A percentile compares a stretch with the other conserved stretches of the same genome.
Evolutionary conservation across 2,329 filamentous ascomycete species (phyloP).

Genomic region (Harringtonia aguacate): DNA sequence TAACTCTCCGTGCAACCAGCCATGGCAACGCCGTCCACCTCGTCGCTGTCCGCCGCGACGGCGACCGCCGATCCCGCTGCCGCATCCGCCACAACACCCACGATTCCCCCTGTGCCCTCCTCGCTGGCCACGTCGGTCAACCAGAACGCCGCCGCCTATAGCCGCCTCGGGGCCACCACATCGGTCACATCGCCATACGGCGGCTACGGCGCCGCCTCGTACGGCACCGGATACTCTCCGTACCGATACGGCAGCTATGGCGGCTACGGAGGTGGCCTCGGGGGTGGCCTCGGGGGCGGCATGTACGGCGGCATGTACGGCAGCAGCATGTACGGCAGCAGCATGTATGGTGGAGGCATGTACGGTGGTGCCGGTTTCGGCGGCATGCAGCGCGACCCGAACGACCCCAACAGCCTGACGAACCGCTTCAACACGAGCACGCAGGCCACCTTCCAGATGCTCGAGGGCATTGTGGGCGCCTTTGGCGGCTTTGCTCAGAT

Average conservation of each 20-base stretch:
- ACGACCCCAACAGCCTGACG: conserved; percentile 90
- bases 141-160: conserved; percentile 79
- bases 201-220: conserved; percentile 22
- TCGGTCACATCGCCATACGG: conserved; percentile 14
- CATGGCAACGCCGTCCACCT: conserved; percentile 26
- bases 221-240: conserved; percentile 27
- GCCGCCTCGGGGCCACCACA: conserved; percentile 30
- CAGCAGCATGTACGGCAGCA: conserved; percentile 49
- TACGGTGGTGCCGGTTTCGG: no score
- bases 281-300: conserved; percentile 33
- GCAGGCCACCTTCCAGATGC: conserved; percentile 93
- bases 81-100: conserved; percentile 43
- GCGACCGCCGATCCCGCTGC: conserved; percentile 26
- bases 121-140: conserved; percentile 72
- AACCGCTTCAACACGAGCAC: conserved; percentile 92
- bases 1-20: no score
- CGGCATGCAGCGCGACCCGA: conserved; percentile 49
- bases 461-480: conserved; percentile 90
- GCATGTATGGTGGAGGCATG: conserved; percentile 29
- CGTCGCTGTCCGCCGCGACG: conserved; percentile 22
- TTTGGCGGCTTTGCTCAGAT: conserved; percentile 98
- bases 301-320: conserved; percentile 43
- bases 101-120: conserved; percentile 70
- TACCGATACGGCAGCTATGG: conserved; percentile 35
- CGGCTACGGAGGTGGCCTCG: conserved; percentile 14